Evolutionary conservation across 352 stramenopile genomes (phyloP).

Genomic region (Globisporangium solare): DNA sequence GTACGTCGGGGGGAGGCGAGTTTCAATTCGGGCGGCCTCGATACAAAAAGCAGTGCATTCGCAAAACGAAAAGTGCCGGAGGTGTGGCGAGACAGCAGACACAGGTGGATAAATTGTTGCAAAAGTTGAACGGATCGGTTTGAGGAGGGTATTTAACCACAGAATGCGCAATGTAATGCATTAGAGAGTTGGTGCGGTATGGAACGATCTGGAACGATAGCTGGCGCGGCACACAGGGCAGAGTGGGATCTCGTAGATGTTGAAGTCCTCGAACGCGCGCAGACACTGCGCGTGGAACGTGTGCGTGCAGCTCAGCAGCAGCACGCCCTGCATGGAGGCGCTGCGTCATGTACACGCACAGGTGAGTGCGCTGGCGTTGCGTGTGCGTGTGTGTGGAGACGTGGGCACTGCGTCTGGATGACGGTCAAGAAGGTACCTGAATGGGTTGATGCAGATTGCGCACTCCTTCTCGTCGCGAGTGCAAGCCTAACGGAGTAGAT

Average conservation of each 20-base stretch:
- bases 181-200: background rate
- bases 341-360: constrained; percentile 13
- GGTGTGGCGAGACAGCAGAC: too few species aligned
- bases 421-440: constrained; percentile 30
- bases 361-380: background rate
- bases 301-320: constrained; percentile 77
- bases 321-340: constrained; percentile 25
- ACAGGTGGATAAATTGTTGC: too few species aligned
- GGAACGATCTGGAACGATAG: constrained; percentile 21
- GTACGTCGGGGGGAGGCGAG: too few species aligned
- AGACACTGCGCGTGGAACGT: constrained; percentile 73
- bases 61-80: constrained; percentile 10
- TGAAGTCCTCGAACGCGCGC: constrained; percentile 79
- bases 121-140: too few species aligned
- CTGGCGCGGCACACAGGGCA: constrained; percentile 69
- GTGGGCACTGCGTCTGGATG: background rate
- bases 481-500: constrained; percentile 22
- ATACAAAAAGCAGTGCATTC: background rate
- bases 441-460: constrained; percentile 76
- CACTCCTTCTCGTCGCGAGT: constrained; percentile 57
- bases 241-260: constrained; percentile 76
- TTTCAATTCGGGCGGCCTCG: background rate
- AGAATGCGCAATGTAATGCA: too few species aligned
- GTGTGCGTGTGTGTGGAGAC: too few species aligned
- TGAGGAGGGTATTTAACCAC: too few species aligned